Base-by-base conservation (phyloP, 345 rosid genomes). In the Murraya paniculata region DNA sequence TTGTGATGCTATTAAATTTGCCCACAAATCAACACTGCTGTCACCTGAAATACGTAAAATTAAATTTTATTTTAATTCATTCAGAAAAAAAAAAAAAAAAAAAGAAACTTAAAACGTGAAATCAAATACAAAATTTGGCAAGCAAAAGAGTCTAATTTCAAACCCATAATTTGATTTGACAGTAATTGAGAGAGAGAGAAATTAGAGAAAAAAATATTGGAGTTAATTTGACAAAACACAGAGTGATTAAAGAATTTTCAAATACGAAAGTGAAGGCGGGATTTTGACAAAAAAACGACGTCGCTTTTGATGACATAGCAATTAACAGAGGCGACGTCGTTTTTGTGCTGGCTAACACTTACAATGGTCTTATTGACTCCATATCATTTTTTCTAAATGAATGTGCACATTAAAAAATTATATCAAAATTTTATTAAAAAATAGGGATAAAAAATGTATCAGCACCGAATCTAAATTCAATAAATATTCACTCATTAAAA, bases 11-110 rank as follows among this genome's bases (percentile, higher is more conserved):
- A 78, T 66, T 64, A 93, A 80, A 68, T 87, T 88, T 61, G 90
- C 83, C 97, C 93, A 90, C 67, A 85, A 80, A 80, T 91, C 92
- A 79, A 55, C 89, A 72, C 33, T 67, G 10, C 50, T 53, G 39
- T 36, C 68, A 45, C 60, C 84, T 78, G 61, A 41, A 35, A 81
- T 30, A 27, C 22, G 25, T 21, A 2, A 33, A 33, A 33, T 2
- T 33, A 33, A 33, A 33, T 33, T 33, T 33, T 41, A 39, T 39
- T 39, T 39, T 10, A 41, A 41, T 10, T 41, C 50, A 45, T 45
- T 0, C 13, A 2, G 2, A 31, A 31, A 6, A 4, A 16, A 14
- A 61, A 61, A 27, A 22, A n/a, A n/a, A n/a, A n/a, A n/a, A n/a
- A n/a, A n/a, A n/a, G n/a, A n/a, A 59, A 50, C 25, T 1, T 28